These are phyloP conservation scores for Testicularia cyperi DNA, from an alignment of 1,284 basidiomycete genomes.

Conservation along the genomic window DNA sequence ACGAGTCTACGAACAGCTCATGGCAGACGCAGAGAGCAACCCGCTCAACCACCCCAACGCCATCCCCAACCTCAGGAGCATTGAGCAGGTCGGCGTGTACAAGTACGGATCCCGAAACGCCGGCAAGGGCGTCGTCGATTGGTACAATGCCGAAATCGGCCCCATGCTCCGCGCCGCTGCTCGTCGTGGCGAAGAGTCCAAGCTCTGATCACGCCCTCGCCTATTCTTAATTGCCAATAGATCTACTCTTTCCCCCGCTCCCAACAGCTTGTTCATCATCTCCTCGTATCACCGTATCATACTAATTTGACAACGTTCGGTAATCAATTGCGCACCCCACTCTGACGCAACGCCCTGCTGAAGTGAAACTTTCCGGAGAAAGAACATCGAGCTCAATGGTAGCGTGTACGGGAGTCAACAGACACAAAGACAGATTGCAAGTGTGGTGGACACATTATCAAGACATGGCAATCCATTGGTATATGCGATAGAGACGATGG, in stretches of 20 bases:
- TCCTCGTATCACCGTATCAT: too few species aligned
- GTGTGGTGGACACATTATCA: too few species aligned
- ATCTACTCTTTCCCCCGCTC: constrained; percentile 1
- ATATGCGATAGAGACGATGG: too few species aligned
- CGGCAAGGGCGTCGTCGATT: constrained; percentile 48
- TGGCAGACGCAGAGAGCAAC: constrained; percentile 69
- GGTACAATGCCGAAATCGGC: constrained; percentile 40
- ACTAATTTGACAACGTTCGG: too few species aligned
- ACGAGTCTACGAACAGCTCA: constrained; percentile 71
- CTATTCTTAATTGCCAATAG: background rate
- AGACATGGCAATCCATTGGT: too few species aligned
- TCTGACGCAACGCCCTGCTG: too few species aligned
- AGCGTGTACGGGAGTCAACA: too few species aligned
- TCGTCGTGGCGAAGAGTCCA: constrained; percentile 11
- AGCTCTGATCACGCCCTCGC: constrained; percentile 6
- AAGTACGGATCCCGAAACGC: constrained; percentile 32
- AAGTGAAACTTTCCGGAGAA: too few species aligned
- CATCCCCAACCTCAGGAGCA: constrained; percentile 7
- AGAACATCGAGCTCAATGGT: too few species aligned
- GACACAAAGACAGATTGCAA: too few species aligned
- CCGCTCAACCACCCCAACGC: constrained; percentile 66
- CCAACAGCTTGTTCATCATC: too few species aligned
- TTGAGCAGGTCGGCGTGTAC: constrained; percentile 41
- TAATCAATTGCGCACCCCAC: too few species aligned
- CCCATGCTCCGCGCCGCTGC: constrained; percentile 41